These are phyloP conservation scores for Pseudocercospora musae DNA, from an alignment of 2,329 filamentous ascomycete genomes.

Conservation along the genomic window DNA sequence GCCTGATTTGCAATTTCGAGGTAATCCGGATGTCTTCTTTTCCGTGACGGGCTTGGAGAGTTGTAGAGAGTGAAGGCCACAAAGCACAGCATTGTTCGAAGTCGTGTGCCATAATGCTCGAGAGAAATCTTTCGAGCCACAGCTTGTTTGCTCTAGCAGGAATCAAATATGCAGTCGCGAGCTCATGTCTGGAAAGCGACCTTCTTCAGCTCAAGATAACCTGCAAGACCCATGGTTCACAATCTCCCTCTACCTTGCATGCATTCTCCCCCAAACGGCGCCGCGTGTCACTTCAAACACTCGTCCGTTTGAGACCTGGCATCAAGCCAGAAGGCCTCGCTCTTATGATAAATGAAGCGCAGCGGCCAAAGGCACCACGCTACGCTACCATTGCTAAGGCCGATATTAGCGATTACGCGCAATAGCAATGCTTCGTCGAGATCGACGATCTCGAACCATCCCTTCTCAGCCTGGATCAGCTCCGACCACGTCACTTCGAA, in stretches of 20 bases:
- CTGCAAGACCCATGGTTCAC: not conserved
- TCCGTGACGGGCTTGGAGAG: not conserved
- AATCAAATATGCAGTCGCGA: not conserved
- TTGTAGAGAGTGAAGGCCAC: not conserved
- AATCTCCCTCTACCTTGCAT: not conserved
- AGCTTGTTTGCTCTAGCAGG: not conserved
- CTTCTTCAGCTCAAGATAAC: not conserved
- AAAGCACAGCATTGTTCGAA: not conserved
- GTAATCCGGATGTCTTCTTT: not conserved
- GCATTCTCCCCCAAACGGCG: not conserved
- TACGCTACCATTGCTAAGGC: not conserved
- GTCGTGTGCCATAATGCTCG: not conserved
- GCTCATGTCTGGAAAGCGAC: not conserved
- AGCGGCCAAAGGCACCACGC: not conserved
- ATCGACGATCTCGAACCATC: not conserved
- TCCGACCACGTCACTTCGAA: not conserved
- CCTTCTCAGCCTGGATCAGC: not conserved
- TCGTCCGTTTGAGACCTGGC: not conserved
- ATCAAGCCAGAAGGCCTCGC: not conserved
- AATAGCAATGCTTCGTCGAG: not conserved
- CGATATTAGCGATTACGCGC: not conserved
- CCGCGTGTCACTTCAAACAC: not conserved
- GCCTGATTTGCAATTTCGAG: not conserved
- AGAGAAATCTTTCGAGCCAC: not conserved
- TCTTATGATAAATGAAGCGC: not conserved